Conservation (phyloP, 495 filamentous ascomycete genomes). For the Xylaria sp. region DNA sequence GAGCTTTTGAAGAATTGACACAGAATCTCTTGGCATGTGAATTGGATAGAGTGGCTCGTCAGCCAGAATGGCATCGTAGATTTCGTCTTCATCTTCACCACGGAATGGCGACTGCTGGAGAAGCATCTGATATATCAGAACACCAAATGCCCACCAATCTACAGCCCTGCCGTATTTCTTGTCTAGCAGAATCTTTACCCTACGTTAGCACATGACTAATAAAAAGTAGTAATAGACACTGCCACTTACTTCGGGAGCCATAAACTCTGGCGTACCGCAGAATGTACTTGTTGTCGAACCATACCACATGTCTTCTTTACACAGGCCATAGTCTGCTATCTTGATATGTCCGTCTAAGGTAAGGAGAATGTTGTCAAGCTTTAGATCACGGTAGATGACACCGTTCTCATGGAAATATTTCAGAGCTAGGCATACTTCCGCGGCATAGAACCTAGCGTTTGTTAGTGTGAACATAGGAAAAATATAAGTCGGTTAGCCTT, state of each 20-base stretch:
- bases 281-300: slow-evolving; percentile 96
- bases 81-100: slow-evolving; percentile 99
- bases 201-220: slow-evolving; percentile 23
- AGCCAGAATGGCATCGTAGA: slow-evolving; percentile 98
- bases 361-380: slow-evolving; percentile 97
- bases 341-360: slow-evolving; percentile 98
- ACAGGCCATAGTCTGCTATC: slow-evolving; percentile 97
- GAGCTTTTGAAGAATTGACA: slow-evolving; percentile 97
- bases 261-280: slow-evolving; percentile 98
- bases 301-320: slow-evolving; percentile 99
- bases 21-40: slow-evolving; percentile 97
- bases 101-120: slow-evolving; percentile 98
- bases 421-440: slow-evolving; percentile 94
- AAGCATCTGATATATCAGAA: slow-evolving; percentile 99
- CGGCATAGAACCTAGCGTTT: slow-evolving; percentile 84
- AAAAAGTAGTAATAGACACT: not conserved
- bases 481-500: slow-evolving; percentile 47
- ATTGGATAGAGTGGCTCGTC: slow-evolving; percentile 98
- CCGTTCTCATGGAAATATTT: slow-evolving; percentile 99
- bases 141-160: slow-evolving; percentile 99
- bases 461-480: slow-evolving; percentile 24
- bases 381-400: slow-evolving; percentile 98
- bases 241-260: slow-evolving; percentile 89
- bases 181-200: slow-evolving; percentile 86
- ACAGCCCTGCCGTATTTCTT: slow-evolving; percentile 99